Evolutionary conservation across 345 rosid genomes (phyloP), one percentile per base, ranked within the genome.

Genomic region (Noccaea caerulescens): DNA sequence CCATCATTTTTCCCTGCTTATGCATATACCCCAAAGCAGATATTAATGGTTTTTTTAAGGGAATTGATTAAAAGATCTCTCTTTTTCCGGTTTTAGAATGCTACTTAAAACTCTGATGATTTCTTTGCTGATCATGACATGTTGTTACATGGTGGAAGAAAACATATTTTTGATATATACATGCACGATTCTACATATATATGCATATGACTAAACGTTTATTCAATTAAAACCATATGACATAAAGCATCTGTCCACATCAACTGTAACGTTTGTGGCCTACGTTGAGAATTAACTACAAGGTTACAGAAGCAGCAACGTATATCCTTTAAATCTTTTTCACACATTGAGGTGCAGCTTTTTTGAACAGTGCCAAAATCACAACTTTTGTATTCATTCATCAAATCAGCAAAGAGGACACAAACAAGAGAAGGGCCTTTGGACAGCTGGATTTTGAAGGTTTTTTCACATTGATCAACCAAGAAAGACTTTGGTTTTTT

Each of bases 251-350:
- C 3, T 36, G 66, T 62, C 75, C 39, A 55, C 53, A 63, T 68
- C 69, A 8, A 61, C 51, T 68, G 63, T 53, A 39, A 62, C 37
- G 36, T 61, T 73, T 61, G 64, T 60, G 78, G 64, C 73, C 78
- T 61, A 68, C 73, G 32, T 25, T 25, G 63, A 53, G 51, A 51
- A 58, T 73, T 58, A 58, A 50, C 34, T 58, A 11, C 77, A 41
- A 58, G 77, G 77, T 68, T 51, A 58, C 55, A 50, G 14, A 58
- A 6, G 68, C 55, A 66, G 47, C 78, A 74, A 74, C 78, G 72
- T 74, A 66, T 20, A 66, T 20, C 4, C 72, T 8, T 73, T 41
- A 65, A 18, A 66, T 73, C 30, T 66, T 20, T 58, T 56, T 66
- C 77, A 73, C 77, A 73, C 72, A 57, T 30, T 56, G 51, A 73